Conservation (phyloP, 2,329 filamentous ascomycete genomes). For the Alternaria arbusti region DNA sequence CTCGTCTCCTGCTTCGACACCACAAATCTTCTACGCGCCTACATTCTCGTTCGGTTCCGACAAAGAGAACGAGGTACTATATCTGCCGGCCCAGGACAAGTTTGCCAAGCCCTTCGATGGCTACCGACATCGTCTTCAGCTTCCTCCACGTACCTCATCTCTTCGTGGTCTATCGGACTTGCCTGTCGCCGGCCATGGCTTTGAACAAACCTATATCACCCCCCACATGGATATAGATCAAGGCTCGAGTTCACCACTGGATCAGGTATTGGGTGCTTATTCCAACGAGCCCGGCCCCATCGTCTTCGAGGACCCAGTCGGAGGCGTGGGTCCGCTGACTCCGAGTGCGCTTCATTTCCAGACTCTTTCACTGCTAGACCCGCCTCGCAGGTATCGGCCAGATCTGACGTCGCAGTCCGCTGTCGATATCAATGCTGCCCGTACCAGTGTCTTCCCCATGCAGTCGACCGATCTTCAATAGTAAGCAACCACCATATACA, state of each 20-base stretch:
- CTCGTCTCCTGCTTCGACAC: neutral
- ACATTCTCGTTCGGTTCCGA: neutral
- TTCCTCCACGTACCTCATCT: neutral
- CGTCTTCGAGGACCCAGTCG: slow-evolving; percentile 6
- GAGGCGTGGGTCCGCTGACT: neutral
- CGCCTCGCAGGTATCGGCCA: neutral
- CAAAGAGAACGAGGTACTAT: slow-evolving; percentile 7
- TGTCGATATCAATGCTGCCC: neutral
- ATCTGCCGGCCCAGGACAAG: neutral
- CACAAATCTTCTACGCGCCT: neutral
- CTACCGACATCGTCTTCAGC: neutral
- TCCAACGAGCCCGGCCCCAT: neutral
- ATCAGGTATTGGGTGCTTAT: neutral
- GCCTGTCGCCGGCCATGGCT: neutral
- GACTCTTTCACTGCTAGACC: slow-evolving; percentile 17
- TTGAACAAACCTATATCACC: neutral
- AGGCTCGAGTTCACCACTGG: neutral
- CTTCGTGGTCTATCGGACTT: neutral
- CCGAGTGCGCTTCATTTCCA: slow-evolving; percentile 21
- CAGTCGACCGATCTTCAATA: slow-evolving; percentile 3
- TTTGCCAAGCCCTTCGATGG: neutral
- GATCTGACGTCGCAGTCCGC: neutral
- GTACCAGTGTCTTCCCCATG: slow-evolving; percentile 12
- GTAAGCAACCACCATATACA: slow-evolving; percentile 3
- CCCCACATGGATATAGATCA: neutral